A percentile compares a stretch with the other conserved stretches of the same genome.
phyloP scores from a whole-genome alignment of 2,329 filamentous ascomycete genomes.

The Ophiocordyceps polyrhachis-furcata region DNA sequence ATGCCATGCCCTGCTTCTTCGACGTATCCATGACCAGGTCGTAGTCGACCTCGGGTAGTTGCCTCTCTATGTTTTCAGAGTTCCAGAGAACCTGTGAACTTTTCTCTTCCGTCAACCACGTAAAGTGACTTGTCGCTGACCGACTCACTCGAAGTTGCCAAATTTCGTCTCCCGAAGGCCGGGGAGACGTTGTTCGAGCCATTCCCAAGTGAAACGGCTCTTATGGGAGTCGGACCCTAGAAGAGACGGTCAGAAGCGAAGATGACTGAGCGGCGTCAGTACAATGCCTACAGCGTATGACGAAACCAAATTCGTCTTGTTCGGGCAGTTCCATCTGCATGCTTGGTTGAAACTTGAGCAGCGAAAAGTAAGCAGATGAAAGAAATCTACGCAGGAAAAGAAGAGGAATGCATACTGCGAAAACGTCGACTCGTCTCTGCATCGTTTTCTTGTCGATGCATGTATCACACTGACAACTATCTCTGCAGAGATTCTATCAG shows the following conservation, averaged over 20 bases:
- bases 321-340: background rate
- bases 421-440: constrained; percentile 23
- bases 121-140: background rate
- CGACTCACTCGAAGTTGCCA: background rate
- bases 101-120: background rate
- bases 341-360: background rate
- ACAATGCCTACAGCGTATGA: background rate
- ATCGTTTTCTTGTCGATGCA: constrained; percentile 23
- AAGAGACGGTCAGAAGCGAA: background rate
- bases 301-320: background rate
- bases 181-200: constrained; percentile 8
- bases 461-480: constrained; percentile 22
- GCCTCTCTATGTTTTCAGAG: constrained; percentile 13
- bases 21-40: constrained; percentile 35
- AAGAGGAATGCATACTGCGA: constrained; percentile 11
- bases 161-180: background rate
- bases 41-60: constrained; percentile 41
- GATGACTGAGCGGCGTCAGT: background rate
- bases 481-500: constrained; percentile 9
- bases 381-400: too few species aligned
- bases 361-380: background rate
- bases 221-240: constrained; percentile 53
- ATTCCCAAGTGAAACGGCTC: constrained; percentile 48
- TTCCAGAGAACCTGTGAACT: constrained; percentile 8
- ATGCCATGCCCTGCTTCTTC: constrained; percentile 32